Base-by-base conservation (phyloP, 1,284 basidiomycete species). In the Sporisorium graminicola region DNA sequence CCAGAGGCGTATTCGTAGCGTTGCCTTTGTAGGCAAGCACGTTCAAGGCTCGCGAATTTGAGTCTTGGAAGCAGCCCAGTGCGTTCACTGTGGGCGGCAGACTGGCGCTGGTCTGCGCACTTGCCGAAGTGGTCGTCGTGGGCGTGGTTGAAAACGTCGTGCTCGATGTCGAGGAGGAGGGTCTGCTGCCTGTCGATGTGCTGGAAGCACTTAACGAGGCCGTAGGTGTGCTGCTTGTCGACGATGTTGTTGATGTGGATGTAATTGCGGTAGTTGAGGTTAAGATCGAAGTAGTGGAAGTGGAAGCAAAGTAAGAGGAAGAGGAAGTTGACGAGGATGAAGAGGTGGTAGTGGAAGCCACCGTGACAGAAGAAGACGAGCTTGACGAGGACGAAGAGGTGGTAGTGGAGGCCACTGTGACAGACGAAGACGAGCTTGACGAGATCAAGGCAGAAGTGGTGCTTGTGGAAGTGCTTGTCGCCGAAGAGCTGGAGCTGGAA, bases 31-130 rank as follows among this genome's bases (percentile, higher is more conserved):
- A 58, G 5, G 46, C 33, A 9, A 35, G 20, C 26, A 56, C 26
- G 58, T n/a, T 13, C n/a, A 47, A 20, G 35, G 52, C 2, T n/a
- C 52, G 52, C 10, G 26, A 33, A 50, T 83, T 82, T 62, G 68
- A 74, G 49, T 57, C 62, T 35, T 77, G 63, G 68, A 82, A 86
- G 18, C 33, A n/a, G 44, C 70, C 60, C 9, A 53, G 56, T 13
- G 78, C 80, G 18, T 10, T 60, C 20, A 37, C 27, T 18, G 24
- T 40, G 12, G 33, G n/a, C 16, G 56, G 24, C 3, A 65, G 42
- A 18, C 47, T 49, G 7, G 62, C n/a, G 18, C 31, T 26, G 14
- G 44, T 18, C 13, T 20, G 24, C 18, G 63, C 16, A 10, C 47
- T 44, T n/a, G 50, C 31, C 13, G 56, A 35, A n/a, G 40, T 60